Evolutionary conservation across 2,329 filamentous ascomycete genomes (phyloP).

Genomic region (Balansia obtecta): DNA sequence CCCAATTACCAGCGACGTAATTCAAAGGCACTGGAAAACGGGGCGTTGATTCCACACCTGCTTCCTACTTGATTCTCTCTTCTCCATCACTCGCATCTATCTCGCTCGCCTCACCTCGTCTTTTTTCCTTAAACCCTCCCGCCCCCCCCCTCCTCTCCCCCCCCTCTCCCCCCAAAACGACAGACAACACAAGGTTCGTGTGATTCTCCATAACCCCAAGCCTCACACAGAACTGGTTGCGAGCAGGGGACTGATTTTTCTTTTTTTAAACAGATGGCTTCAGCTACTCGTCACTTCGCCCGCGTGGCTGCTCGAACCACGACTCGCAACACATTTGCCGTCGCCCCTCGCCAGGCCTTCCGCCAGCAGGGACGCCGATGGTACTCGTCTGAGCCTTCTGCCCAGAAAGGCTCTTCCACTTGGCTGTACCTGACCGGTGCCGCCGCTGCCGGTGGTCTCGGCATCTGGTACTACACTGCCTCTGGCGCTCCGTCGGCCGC

Average conservation of each 20-base stretch:
- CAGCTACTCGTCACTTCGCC: conserved; percentile 40
- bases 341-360: conserved; percentile 53
- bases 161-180: neutral
- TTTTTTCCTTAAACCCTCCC: too few relatives aligned
- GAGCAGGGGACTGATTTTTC: conserved; percentile 5
- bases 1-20: neutral
- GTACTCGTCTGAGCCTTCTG: conserved; percentile 59
- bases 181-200: neutral
- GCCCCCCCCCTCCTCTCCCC: too few relatives aligned
- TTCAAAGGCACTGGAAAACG: neutral
- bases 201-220: neutral
- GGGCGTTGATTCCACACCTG: neutral
- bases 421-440: conserved; percentile 47
- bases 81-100: neutral
- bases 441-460: conserved; percentile 48
- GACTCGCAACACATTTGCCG: conserved; percentile 43
- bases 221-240: neutral
- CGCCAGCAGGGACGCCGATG: conserved; percentile 63
- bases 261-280: conserved; percentile 26
- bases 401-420: conserved; percentile 32
- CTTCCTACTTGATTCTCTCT: too few relatives aligned
- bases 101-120: neutral
- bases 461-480: conserved; percentile 53
- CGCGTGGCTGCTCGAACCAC: conserved; percentile 48
- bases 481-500: conserved; percentile 34